Percentiles rank a stretch among this genome's conserved stretches.
Conservation (phyloP, 2,329 filamentous ascomycete genomes). For the Xylaria sp. region DNA sequence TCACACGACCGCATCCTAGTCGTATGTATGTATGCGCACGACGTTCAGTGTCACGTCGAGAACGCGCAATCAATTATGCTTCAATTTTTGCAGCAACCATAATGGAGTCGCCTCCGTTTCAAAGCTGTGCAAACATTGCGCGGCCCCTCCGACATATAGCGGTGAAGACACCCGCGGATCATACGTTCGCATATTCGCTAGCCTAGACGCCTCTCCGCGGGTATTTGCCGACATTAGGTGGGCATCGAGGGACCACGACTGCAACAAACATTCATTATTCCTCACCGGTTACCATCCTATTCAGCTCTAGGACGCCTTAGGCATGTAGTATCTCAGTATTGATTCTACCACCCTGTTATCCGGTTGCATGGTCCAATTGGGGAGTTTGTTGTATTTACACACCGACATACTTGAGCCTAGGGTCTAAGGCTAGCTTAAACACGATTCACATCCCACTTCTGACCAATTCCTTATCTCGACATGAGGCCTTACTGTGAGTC, state of each 20-base stretch:
- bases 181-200: constrained; percentile 3
- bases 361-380: constrained; percentile 8
- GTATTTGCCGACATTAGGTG: background rate
- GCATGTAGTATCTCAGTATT: constrained; percentile 3
- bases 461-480: background rate
- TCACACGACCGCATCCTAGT: background rate
- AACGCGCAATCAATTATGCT: constrained; percentile 31
- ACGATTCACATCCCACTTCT: constrained; percentile 19
- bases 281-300: background rate
- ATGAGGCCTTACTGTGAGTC: background rate
- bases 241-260: background rate
- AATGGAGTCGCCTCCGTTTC: background rate
- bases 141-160: constrained; percentile 10
- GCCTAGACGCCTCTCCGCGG: background rate
- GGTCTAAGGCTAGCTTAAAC: constrained; percentile 3
- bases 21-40: constrained; percentile 12
- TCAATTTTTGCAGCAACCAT: constrained; percentile 14
- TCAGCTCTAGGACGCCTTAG: too few relatives aligned
- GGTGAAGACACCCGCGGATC: constrained; percentile 16
- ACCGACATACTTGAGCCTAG: background rate
- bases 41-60: constrained; percentile 28
- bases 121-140: constrained; percentile 20
- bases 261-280: background rate
- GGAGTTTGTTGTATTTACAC: constrained; percentile 4
- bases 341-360: background rate